Conservation (phyloP, 2,329 filamentous ascomycete species). For the Westerdykella aurantiaca region DNA sequence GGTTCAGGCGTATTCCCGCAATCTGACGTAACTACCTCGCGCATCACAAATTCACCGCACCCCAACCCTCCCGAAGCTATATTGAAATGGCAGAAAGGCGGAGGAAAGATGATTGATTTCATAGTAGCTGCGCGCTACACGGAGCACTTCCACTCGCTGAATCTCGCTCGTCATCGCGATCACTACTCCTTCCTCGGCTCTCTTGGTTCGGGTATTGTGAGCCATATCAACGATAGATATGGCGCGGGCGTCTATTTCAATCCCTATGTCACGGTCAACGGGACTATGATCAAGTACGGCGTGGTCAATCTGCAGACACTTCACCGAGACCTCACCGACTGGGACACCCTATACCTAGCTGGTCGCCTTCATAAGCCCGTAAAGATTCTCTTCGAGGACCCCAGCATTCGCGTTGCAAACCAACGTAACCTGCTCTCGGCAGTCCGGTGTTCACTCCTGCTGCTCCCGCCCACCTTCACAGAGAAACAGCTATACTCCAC, state of each 20-base stretch:
- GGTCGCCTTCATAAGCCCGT: slow-evolving; percentile 94
- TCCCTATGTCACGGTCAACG: slow-evolving; percentile 88
- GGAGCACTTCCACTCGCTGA: slow-evolving; percentile 95
- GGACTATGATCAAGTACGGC: slow-evolving; percentile 94
- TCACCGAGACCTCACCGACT: slow-evolving; percentile 77
- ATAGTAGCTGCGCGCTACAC: slow-evolving; percentile 93
- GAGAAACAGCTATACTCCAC: slow-evolving; percentile 85
- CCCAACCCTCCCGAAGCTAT: slow-evolving; percentile 76
- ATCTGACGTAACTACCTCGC: slow-evolving; percentile 44
- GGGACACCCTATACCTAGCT: slow-evolving; percentile 94
- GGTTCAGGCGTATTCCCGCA: slow-evolving; percentile 96
- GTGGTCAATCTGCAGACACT: slow-evolving; percentile 92
- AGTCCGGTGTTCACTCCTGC: slow-evolving; percentile 77
- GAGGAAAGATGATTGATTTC: slow-evolving; percentile 96
- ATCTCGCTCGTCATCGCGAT: slow-evolving; percentile 78
- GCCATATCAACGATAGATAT: slow-evolving; percentile 76
- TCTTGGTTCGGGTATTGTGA: slow-evolving; percentile 78
- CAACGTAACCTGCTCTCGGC: slow-evolving; percentile 94
- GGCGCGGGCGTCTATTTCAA: slow-evolving; percentile 98
- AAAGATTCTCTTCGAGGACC: slow-evolving; percentile 93
- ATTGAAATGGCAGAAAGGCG: slow-evolving; percentile 75
- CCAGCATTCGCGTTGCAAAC: slow-evolving; percentile 85
- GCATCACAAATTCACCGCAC: slow-evolving; percentile 61
- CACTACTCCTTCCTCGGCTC: slow-evolving; percentile 86
- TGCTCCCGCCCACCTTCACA: slow-evolving; percentile 77